Conservation (phyloP, 2,329 filamentous ascomycete species). For the Fusarium sp. region DNA sequence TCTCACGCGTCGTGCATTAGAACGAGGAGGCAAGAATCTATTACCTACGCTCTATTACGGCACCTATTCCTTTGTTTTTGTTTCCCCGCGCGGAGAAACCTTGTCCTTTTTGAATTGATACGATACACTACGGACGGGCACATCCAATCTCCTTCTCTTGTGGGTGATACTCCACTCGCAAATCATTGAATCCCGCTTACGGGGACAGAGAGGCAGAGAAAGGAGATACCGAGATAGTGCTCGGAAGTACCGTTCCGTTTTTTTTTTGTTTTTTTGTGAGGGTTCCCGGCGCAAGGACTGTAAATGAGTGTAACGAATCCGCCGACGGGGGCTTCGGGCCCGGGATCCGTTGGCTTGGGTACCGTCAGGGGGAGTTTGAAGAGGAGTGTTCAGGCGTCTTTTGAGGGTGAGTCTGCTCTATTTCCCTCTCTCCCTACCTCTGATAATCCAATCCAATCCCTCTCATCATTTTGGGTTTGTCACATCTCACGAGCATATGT, state of each 20-base stretch:
- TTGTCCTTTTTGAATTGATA: neutral
- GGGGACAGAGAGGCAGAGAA: neutral
- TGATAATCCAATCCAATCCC: neutral
- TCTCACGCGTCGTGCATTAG: slow-evolving; percentile 4
- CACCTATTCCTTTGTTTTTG: neutral
- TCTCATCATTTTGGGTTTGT: neutral
- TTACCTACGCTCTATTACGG: slow-evolving; percentile 4
- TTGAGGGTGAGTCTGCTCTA: slow-evolving; percentile 60
- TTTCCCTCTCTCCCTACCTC: neutral
- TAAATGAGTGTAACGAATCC: slow-evolving; percentile 64
- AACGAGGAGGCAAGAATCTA: neutral
- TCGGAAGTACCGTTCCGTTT: slow-evolving; percentile 17
- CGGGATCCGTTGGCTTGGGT: slow-evolving; percentile 55
- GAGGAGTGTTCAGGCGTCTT: slow-evolving; percentile 66
- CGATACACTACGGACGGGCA: neutral
- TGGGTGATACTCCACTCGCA: slow-evolving; percentile 4
- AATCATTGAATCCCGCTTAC: slow-evolving; percentile 24
- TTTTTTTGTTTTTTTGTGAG: neutral
- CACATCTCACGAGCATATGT: slow-evolving; percentile 5
- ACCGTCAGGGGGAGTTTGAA: slow-evolving; percentile 55
- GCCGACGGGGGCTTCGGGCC: slow-evolving; percentile 58
- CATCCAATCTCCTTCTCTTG: neutral
- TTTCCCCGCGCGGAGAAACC: neutral
- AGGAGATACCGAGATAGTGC: neutral
- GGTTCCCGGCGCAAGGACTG: neutral